phyloP scores from a whole-genome alignment of 805 yeast species.

The Cyberlindnera mrakii region DNA sequence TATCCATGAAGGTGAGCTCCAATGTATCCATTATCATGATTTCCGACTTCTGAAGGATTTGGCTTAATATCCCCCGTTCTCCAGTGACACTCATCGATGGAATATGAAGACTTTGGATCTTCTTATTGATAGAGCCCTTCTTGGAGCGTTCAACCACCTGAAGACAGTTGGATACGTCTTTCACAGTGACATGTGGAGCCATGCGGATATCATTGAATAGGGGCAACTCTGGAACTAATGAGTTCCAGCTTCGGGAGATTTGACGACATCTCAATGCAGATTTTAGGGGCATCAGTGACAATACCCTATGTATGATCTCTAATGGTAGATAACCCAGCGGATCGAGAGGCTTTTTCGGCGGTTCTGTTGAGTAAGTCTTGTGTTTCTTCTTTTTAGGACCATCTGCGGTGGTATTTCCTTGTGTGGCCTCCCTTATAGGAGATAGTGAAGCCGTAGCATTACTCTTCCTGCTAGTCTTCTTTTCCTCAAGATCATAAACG shows the following conservation, averaged over 20 bases:
- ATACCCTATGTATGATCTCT: slow-evolving; percentile 7
- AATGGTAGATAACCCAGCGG: slow-evolving; percentile 7
- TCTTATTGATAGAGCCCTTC: slow-evolving; percentile 1
- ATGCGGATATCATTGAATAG: slow-evolving; percentile 13
- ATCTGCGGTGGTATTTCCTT: neutral
- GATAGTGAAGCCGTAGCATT: too few relatives aligned
- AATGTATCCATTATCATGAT: slow-evolving; percentile 7
- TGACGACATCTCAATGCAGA: slow-evolving; percentile 5
- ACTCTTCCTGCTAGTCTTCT: neutral
- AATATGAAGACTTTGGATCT: slow-evolving; percentile 6
- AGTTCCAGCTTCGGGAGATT: slow-evolving; percentile 17
- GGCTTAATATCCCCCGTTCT: slow-evolving; percentile 14
- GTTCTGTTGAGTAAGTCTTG: neutral
- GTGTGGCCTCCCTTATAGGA: neutral
- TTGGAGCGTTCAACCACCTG: slow-evolving; percentile 9
- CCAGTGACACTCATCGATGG: slow-evolving; percentile 16
- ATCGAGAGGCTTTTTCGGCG: neutral
- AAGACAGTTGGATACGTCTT: slow-evolving; percentile 16
- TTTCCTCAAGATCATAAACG: neutral
- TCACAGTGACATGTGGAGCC: slow-evolving; percentile 5
- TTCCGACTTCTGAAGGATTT: slow-evolving; percentile 4
- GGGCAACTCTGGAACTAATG: slow-evolving; percentile 6
- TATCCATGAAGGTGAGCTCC: slow-evolving; percentile 12
- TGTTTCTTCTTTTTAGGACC: neutral
- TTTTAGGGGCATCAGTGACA: slow-evolving; percentile 2